Evolutionary conservation across 2,329 filamentous ascomycete genomes (phyloP).

Genomic region (Pyrenophora teres): DNA sequence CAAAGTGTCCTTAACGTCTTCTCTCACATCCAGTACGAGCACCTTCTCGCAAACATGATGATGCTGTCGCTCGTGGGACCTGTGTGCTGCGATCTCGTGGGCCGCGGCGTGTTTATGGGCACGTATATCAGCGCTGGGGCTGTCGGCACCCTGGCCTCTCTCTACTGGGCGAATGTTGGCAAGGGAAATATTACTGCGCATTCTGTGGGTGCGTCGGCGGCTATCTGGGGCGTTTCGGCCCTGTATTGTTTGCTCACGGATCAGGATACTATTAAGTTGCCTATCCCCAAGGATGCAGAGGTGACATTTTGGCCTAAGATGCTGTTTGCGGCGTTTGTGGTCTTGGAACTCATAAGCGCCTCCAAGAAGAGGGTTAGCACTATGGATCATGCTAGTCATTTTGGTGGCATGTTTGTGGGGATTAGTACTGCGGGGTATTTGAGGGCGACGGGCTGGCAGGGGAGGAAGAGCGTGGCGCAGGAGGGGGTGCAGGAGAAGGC

Average conservation of each 20-base stretch:
- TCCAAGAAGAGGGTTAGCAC: constrained; percentile 6
- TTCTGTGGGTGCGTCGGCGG: constrained; percentile 41
- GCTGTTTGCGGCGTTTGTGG: constrained; percentile 34
- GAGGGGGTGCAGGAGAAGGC: constrained; percentile 18
- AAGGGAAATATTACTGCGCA: constrained; percentile 34
- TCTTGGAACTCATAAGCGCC: constrained; percentile 30
- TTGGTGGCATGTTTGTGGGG: constrained; percentile 40
- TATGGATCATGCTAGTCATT: constrained; percentile 46
- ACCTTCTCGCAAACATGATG: constrained; percentile 66
- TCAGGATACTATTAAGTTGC: constrained; percentile 37
- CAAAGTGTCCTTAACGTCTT: constrained; percentile 69
- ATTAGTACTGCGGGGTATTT: constrained; percentile 34
- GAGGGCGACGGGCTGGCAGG: constrained; percentile 30
- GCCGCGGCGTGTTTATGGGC: constrained; percentile 41
- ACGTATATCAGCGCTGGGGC: constrained; percentile 44
- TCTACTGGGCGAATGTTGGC: constrained; percentile 44
- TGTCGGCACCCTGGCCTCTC: constrained; percentile 32
- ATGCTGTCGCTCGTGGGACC: constrained; percentile 69
- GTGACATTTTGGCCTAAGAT: constrained; percentile 39
- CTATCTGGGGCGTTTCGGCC: constrained; percentile 40
- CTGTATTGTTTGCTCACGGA: constrained; percentile 42
- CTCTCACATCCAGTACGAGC: constrained; percentile 67
- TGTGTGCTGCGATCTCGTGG: constrained; percentile 42
- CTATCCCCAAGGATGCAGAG: constrained; percentile 34
- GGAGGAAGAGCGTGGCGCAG: constrained; percentile 1